phyloP scores from a whole-genome alignment of 805 yeast species.

The Yarrowia keelungensis region DNA sequence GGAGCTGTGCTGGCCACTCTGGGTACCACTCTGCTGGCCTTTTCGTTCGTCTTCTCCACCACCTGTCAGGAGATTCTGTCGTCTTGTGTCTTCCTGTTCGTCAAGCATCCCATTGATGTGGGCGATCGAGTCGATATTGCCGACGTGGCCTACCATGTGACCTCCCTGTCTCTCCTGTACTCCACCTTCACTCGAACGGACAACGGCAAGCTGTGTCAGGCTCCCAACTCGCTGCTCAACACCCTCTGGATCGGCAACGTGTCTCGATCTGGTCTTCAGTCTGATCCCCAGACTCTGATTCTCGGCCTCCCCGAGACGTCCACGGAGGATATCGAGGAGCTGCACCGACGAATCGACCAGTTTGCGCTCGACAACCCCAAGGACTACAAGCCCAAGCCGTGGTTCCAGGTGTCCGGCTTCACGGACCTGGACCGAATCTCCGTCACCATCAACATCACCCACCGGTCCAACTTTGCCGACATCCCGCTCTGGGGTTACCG shows the following conservation, averaged over 20 bases:
- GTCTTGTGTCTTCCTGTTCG: conserved; percentile 52
- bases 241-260: conserved; percentile 51
- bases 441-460: conserved; percentile 46
- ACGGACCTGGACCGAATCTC: conserved; percentile 50
- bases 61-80: conserved; percentile 53
- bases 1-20: conserved; percentile 53
- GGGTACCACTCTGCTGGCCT: conserved; percentile 52
- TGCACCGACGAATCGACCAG: conserved; percentile 46
- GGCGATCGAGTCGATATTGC: conserved; percentile 52
- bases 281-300: conserved; percentile 43
- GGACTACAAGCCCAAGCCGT: conserved; percentile 50
- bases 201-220: conserved; percentile 49
- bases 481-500: conserved; percentile 46
- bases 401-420: conserved; percentile 48
- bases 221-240: conserved; percentile 51
- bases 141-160: conserved; percentile 46
- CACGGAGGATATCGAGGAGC: conserved; percentile 48
- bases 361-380: conserved; percentile 50
- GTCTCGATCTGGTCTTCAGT: conserved; percentile 50
- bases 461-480: conserved; percentile 50
- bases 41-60: conserved; percentile 52
- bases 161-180: conserved; percentile 50
- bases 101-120: conserved; percentile 54
- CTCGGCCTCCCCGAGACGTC: conserved; percentile 52
- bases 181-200: conserved; percentile 49